Evolutionary conservation across 768 basidiomycete species (phyloP), one percentile per base, ranked within the genome.

Genomic region (Mycena floridula): DNA sequence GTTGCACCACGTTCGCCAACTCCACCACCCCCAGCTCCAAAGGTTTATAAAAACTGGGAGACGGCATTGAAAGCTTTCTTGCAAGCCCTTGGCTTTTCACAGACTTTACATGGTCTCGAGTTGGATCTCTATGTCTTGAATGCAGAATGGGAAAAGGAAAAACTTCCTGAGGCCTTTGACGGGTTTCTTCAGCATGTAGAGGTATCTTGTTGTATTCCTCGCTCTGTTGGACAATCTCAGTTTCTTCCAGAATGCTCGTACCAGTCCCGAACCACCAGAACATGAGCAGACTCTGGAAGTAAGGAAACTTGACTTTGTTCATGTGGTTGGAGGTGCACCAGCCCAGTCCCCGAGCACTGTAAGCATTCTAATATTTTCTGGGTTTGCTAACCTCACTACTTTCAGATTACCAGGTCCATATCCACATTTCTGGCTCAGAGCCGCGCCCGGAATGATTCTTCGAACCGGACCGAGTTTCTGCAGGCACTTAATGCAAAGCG

Each of bases 401-500:
- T 37, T 42, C 51, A 85, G 89, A 68, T 81, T 25, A 89, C 74
- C 46, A 84, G 77, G 58, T 77, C 77, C 5, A 82, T 91, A 24
- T 85, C 89, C 2, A 59, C 66, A 36, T 83, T 90, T 45, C 73
- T 91, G 1, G 83, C 85, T 0, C 67, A 71, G 40, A 89, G 81
- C 42, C 74, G 85, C 5, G 78, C 81, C 1, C 77, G 79, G 36
- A 89, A 86, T 51, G 81, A 87, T 54, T 74, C 74, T 27, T 90
- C 88, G 8, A 91, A 91, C 54, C 79, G 82, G 22, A 65, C 73
- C 7, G 88, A 91, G 53, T 91, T 90, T 55, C 65, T 90, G 1
- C 63, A 76, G 35, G 75, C 77, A 6, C 63, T 77, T 5, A 66
- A 73, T 2, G 74, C 81, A 55, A 81, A 82, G 46, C 72, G 74